phyloP scores from a whole-genome alignment of 371 early-diverging fungal species.

The Mucor velutinosus region DNA sequence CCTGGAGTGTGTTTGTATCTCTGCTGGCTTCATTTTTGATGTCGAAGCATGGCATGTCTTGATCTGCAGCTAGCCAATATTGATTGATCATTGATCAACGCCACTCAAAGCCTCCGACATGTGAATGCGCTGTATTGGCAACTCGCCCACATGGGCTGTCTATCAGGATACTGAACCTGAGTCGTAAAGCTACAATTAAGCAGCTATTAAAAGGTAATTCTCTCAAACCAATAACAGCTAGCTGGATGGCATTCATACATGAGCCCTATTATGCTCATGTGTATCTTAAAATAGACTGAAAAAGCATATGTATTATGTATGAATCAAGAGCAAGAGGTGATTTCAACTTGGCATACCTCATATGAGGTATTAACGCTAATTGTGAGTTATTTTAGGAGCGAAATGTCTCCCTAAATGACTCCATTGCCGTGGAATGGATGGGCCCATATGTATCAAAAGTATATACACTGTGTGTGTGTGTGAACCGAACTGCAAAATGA shows the following conservation, averaged over 20 bases:
- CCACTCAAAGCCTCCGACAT: neutral
- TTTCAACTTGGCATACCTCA: neutral
- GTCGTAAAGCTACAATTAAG: too few species aligned
- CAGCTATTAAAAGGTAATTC: neutral
- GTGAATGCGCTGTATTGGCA: too few species aligned
- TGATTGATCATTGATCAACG: neutral
- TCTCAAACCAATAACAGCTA: neutral
- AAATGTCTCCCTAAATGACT: neutral
- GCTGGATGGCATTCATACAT: neutral
- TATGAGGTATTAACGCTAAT: conserved; percentile 3
- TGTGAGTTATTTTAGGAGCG: neutral
- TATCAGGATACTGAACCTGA: too few species aligned
- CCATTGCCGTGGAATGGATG: neutral
- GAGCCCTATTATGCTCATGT: neutral
- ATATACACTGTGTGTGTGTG: neutral
- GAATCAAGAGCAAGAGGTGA: neutral
- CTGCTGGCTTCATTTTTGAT: neutral
- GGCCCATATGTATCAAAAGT: neutral
- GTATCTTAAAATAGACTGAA: neutral
- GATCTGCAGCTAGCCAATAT: neutral
- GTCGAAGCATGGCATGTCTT: neutral
- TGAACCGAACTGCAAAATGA: neutral
- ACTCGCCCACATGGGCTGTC: neutral
- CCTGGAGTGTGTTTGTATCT: too few species aligned
- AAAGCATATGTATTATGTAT: neutral